Base-by-base conservation (phyloP, 768 basidiomycete species). In the Naganishia kalamii region DNA sequence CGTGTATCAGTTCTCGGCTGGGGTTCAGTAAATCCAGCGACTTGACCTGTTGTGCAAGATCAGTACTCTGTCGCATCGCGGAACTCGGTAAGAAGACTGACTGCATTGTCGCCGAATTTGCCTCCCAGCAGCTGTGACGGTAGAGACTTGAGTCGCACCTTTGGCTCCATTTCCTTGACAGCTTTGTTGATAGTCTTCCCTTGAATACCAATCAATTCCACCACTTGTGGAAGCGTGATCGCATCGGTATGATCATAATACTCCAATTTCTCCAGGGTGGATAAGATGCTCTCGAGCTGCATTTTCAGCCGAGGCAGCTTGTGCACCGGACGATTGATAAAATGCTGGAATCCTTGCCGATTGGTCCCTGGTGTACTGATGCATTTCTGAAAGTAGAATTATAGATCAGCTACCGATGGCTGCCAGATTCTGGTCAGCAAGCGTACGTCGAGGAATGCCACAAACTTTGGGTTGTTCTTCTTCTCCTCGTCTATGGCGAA, bases 11-110 rank as follows among this genome's bases (percentile, higher is more conserved):
- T 6, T 88, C 87, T 12, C 96, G 84, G 68, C 86, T 87, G 52
- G 88, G 86, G 69, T 92, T 85, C 37, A 90, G 78, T 12, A 99
- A 80, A 73, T 97, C 93, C 85, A 99, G 88, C 71, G 97, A 92
- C 82, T 85, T 71, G 46, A 73, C 66, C 68, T 69, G 48, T 21
- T 57, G 8, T 47, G 43, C 15, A 8, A 7, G 23, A 46, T 44
- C 4, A 40, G 43, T 43, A 61, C 11, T 21, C 35, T 51, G 30
- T 35, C n/a, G 32, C 5, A 13, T 3, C 10, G 3, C 25, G 23
- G 29, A 65, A 17, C 13, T 21, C 1, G 11, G 17, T 29, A 32
- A 52, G 15, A 35, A 4, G 13, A 69, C 68, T 63, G 13, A 70
- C 71, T 44, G 68, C 60, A 29, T 71, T 62, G 12, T 70, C 60